Evolutionary conservation across 2,329 filamentous ascomycete genomes (phyloP).

Genomic region (Beauveria caledonica): DNA sequence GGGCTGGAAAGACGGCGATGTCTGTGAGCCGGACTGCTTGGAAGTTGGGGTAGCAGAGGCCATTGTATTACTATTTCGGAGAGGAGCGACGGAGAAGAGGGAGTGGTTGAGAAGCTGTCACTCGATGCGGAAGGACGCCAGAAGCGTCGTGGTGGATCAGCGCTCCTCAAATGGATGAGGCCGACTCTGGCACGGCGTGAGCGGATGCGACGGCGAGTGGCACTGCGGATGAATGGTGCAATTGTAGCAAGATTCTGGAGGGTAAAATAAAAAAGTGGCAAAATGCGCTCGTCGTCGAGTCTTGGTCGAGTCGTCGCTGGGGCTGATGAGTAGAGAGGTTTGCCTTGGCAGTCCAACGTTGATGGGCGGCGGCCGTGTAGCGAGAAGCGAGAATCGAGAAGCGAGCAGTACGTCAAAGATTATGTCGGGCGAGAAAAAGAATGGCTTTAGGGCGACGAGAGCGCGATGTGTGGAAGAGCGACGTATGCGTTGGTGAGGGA

Average conservation of each 20-base stretch:
- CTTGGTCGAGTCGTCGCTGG: not conserved
- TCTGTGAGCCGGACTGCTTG: conserved; percentile 2
- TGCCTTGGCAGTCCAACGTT: not conserved
- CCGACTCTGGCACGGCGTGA: not conserved
- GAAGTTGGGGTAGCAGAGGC: conserved; percentile 6
- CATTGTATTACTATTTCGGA: not conserved
- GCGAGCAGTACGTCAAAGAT: not conserved
- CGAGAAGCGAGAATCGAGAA: not conserved
- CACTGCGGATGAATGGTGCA: not conserved
- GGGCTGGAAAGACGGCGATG: not conserved
- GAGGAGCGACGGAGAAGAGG: not conserved
- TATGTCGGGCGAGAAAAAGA: not conserved
- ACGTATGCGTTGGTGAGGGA: not conserved
- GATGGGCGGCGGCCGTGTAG: not conserved
- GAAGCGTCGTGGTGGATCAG: conserved; percentile 1
- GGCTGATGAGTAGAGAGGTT: not conserved
- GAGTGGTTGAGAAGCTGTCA: not conserved
- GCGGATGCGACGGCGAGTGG: not conserved
- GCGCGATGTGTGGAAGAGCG: not conserved
- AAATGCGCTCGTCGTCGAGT: not conserved
- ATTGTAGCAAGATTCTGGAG: not conserved
- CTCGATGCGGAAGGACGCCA: not conserved
- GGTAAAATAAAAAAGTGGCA: not conserved
- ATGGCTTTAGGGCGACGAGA: not conserved
- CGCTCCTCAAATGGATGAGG: not conserved